phyloP scores from a whole-genome alignment of 345 rosid genomes.

The Brassica rapa region DNA sequence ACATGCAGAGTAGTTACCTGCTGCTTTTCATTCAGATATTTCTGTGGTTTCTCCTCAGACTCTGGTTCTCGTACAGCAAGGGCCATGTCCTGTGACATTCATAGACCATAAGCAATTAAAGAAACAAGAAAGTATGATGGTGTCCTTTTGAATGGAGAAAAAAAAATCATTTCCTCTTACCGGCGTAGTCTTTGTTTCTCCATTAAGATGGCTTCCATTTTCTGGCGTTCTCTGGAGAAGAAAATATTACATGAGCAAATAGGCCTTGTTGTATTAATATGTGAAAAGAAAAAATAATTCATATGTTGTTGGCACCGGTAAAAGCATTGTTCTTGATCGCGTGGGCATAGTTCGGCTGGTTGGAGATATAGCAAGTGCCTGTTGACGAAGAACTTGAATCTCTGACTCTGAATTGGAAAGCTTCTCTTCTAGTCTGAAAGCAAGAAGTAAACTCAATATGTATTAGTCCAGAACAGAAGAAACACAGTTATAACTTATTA shows the following conservation, averaged over 20 bases:
- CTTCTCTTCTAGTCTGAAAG: constrained; percentile 83
- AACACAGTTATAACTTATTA: neutral
- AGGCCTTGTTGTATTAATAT: constrained; percentile 15
- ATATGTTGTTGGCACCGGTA: constrained; percentile 57
- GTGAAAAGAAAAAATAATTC: constrained; percentile 7
- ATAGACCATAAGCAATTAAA: constrained; percentile 13
- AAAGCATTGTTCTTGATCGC: constrained; percentile 61
- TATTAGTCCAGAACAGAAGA: constrained; percentile 17
- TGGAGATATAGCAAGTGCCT: constrained; percentile 90
- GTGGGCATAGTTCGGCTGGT: constrained; percentile 73
- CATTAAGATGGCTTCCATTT: constrained; percentile 68
- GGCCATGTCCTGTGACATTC: constrained; percentile 56
- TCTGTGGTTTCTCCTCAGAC: constrained; percentile 97
- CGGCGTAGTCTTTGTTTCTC: constrained; percentile 58
- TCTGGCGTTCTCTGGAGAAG: constrained; percentile 82
- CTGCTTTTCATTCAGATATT: constrained; percentile 93
- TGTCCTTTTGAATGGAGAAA: neutral
- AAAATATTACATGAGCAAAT: constrained; percentile 30
- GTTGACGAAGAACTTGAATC: constrained; percentile 97
- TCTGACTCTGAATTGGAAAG: constrained; percentile 96
- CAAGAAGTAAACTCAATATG: constrained; percentile 33
- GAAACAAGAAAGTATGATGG: constrained; percentile 18
- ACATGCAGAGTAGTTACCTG: constrained; percentile 51
- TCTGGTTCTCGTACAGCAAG: constrained; percentile 78
- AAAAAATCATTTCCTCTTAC: constrained; percentile 44